Percentiles rank a stretch among this genome's conserved stretches.
Evolutionary conservation across 1,284 basidiomycete genomes (phyloP).

Genomic region (Sphaerobolus stellatus): DNA sequence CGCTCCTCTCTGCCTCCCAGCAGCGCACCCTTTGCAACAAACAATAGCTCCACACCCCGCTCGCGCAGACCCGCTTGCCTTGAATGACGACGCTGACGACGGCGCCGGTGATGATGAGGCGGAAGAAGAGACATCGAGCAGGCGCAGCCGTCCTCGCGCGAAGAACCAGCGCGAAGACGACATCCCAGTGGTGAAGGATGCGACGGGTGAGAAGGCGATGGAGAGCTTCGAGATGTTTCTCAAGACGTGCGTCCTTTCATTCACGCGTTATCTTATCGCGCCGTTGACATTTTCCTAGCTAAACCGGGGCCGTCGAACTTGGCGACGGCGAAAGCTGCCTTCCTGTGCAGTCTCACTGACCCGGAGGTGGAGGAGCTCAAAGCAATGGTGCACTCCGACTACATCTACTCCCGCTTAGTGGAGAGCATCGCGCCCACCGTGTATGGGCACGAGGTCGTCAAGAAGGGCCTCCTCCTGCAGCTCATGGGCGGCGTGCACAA

Average conservation of each 20-base stretch:
- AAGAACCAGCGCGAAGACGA: slow-evolving; percentile 57
- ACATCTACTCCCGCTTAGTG: slow-evolving; percentile 82
- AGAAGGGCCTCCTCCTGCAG: slow-evolving; percentile 93
- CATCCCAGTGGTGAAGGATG: slow-evolving; percentile 85
- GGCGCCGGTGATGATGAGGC: slow-evolving; percentile 41
- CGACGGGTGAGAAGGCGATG: slow-evolving; percentile 89
- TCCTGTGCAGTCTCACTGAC: slow-evolving; percentile 86
- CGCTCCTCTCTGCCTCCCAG: too few species aligned
- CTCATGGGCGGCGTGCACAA: slow-evolving; percentile 97
- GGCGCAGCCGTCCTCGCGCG: slow-evolving; percentile 44
- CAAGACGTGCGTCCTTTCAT: slow-evolving; percentile 75
- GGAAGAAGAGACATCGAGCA: slow-evolving; percentile 26
- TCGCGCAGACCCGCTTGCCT: slow-evolving; percentile 61
- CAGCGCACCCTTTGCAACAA: too few species aligned
- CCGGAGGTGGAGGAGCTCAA: slow-evolving; percentile 95
- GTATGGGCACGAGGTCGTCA: slow-evolving; percentile 97
- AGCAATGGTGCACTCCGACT: slow-evolving; percentile 88
- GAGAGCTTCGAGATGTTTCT: slow-evolving; percentile 90
- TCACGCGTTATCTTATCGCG: slow-evolving; percentile 9
- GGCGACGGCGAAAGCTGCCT: slow-evolving; percentile 77
- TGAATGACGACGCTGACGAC: slow-evolving; percentile 57
- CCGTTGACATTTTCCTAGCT: slow-evolving; percentile 72
- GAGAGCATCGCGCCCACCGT: slow-evolving; percentile 97
- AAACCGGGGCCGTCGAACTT: slow-evolving; percentile 76
- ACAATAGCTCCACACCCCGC: too few species aligned